These are phyloP conservation scores for Agarophyton chilense DNA, from an alignment of 23 red algal species.

Conservation along the genomic window DNA sequence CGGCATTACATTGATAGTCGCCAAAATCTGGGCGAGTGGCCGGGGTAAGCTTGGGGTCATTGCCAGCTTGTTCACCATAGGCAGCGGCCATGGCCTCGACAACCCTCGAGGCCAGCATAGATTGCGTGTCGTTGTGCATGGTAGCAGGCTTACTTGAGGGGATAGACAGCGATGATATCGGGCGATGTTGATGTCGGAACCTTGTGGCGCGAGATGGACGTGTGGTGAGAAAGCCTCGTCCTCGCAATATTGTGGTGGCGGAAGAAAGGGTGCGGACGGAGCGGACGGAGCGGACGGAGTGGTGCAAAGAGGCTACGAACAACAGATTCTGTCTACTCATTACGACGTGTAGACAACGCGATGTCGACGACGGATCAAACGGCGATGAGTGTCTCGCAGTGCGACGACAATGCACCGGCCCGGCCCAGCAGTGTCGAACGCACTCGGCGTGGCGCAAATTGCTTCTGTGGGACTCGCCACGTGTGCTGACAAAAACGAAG, in stretches of 20 bases:
- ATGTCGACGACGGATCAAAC: conserved; percentile 4
- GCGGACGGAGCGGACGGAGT: not conserved
- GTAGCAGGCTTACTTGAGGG: not conserved
- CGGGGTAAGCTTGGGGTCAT: conserved; percentile 83
- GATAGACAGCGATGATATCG: not conserved
- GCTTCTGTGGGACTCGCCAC: not conserved
- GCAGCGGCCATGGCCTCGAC: conserved; percentile 63
- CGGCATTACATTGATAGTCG: conserved; percentile 97
- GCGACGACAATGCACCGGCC: no score
- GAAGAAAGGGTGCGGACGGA: not conserved
- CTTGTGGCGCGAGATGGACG: conserved; percentile 4
- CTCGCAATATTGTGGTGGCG: not conserved
- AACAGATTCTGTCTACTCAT: conserved; percentile 21
- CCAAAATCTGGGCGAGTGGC: conserved; percentile 85
- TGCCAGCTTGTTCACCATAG: conserved; percentile 42
- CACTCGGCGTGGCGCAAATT: not conserved
- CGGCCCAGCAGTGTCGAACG: not conserved
- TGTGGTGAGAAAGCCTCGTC: not conserved
- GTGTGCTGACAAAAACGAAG: no score
- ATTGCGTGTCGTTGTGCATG: conserved; percentile 42
- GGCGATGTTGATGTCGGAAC: not conserved
- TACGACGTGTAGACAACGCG: not conserved
- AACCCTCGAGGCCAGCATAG: conserved; percentile 51
- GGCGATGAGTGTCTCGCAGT: not conserved
- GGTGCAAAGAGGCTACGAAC: conserved; percentile 12